Conservation (phyloP, 345 rosid species). For the Cochlearia excelsa region DNA sequence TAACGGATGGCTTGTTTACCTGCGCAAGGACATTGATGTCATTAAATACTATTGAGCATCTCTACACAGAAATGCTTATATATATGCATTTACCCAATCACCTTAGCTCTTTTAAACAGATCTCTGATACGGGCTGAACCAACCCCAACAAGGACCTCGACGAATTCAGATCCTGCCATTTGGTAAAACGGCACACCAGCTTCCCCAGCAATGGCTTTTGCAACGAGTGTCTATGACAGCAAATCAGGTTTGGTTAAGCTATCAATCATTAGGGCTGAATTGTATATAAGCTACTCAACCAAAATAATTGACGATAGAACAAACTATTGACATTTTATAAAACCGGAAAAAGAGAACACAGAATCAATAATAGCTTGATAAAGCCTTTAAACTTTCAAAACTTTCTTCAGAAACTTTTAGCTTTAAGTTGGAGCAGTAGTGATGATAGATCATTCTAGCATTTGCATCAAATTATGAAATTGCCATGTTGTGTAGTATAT, state of each 20-base stretch:
- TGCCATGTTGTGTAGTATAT: neutral
- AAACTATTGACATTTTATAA: neutral
- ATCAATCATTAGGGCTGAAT: neutral
- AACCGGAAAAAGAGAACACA: conserved; percentile 3
- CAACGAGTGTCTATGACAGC: conserved; percentile 73
- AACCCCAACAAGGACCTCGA: conserved; percentile 94
- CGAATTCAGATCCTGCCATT: conserved; percentile 98
- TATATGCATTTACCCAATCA: conserved; percentile 28
- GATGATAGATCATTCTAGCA: conserved; percentile 14
- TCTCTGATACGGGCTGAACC: conserved; percentile 98
- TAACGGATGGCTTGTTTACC: conserved; percentile 95
- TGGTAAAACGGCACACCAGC: conserved; percentile 98
- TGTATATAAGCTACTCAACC: conserved; percentile 12
- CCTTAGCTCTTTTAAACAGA: conserved; percentile 96
- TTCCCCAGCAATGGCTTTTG: conserved; percentile 97
- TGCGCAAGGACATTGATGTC: conserved; percentile 41
- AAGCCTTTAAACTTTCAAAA: conserved; percentile 9
- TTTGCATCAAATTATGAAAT: conserved; percentile 2
- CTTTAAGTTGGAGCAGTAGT: neutral
- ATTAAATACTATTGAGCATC: conserved; percentile 11
- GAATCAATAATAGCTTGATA: conserved; percentile 3
- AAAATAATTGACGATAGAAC: neutral
- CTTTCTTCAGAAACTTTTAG: neutral
- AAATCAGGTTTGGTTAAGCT: conserved; percentile 19
- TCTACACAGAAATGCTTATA: conserved; percentile 5